Percentiles rank a stretch among this genome's conserved stretches.
Conservation (phyloP, 2,329 filamentous ascomycete species). For the Alternaria triticimaculans region DNA sequence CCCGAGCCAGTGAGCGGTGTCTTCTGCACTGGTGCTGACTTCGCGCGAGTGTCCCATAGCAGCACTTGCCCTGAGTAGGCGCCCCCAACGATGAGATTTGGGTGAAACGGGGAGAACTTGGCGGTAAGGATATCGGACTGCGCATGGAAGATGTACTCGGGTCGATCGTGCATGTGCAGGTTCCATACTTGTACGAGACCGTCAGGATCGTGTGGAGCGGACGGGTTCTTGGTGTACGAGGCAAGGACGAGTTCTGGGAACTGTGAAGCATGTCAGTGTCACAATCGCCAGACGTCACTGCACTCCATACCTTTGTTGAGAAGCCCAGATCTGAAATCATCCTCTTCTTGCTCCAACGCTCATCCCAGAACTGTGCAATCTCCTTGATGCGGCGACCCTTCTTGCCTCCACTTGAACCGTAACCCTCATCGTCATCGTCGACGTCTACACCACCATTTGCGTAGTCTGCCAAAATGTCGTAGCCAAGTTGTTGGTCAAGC, state of each 20-base stretch:
- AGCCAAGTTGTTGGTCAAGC: slow-evolving; percentile 91
- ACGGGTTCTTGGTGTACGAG: slow-evolving; percentile 96
- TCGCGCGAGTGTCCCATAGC: slow-evolving; percentile 93
- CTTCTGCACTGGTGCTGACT: slow-evolving; percentile 84
- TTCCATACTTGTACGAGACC: slow-evolving; percentile 98
- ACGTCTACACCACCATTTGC: slow-evolving; percentile 77
- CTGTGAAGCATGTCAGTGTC: slow-evolving; percentile 47
- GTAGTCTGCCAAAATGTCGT: slow-evolving; percentile 95
- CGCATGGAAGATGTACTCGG: slow-evolving; percentile 95
- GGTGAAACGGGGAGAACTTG: slow-evolving; percentile 98
- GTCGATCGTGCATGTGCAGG: slow-evolving; percentile 88
- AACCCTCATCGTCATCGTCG: slow-evolving; percentile 80
- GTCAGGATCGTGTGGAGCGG: slow-evolving; percentile 90
- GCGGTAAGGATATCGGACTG: slow-evolving; percentile 95
- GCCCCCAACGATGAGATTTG: slow-evolving; percentile 92
- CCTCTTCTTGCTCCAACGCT: slow-evolving; percentile 94
- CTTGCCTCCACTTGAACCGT: slow-evolving; percentile 72
- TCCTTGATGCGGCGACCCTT: slow-evolving; percentile 81
- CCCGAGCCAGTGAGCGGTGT: slow-evolving; percentile 93
- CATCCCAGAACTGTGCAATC: slow-evolving; percentile 90
- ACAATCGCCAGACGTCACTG: background rate
- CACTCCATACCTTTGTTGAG: slow-evolving; percentile 74
- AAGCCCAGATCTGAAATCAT: slow-evolving; percentile 97
- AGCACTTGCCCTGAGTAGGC: slow-evolving; percentile 97
- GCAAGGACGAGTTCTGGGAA: slow-evolving; percentile 92